phyloP scores from a whole-genome alignment of 2,329 filamentous ascomycete genomes.

The Aureobasidium vineae region DNA sequence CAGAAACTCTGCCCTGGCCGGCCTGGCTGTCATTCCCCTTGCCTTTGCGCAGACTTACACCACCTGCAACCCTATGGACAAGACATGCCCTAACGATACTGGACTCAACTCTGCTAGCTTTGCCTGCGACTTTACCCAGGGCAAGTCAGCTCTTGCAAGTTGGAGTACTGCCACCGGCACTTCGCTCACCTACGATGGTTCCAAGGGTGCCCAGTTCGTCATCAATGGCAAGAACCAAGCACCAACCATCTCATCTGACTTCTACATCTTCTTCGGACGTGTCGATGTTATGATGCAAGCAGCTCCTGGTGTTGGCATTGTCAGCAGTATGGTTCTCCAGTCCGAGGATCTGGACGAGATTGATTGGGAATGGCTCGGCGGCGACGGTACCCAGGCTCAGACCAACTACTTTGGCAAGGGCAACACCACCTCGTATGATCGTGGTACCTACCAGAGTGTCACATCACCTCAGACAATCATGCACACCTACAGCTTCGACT shows the following conservation, averaged over 20 bases:
- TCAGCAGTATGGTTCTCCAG: constrained; percentile 77
- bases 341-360: constrained; percentile 83
- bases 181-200: constrained; percentile 57
- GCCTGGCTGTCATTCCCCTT: constrained; percentile 45
- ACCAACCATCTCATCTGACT: constrained; percentile 73
- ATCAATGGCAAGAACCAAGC: constrained; percentile 70
- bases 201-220: constrained; percentile 66
- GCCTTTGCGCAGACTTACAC: constrained; percentile 71
- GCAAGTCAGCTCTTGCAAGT: constrained; percentile 61
- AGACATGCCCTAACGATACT: constrained; percentile 66
- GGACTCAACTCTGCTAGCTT: constrained; percentile 63
- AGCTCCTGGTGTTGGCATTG: constrained; percentile 68
- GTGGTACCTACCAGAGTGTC: constrained; percentile 62
- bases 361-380: constrained; percentile 78
- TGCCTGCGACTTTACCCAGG: constrained; percentile 51
- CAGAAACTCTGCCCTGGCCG: constrained; percentile 37
- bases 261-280: constrained; percentile 82
- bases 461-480: constrained; percentile 54
- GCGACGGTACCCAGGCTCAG: constrained; percentile 60
- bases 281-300: constrained; percentile 76
- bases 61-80: constrained; percentile 72
- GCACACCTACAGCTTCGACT: constrained; percentile 69
- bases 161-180: constrained; percentile 64
- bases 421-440: constrained; percentile 67
- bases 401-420: constrained; percentile 78